A percentile compares a stretch with the other conserved stretches of the same genome.
These are phyloP conservation scores for Acacia acuminata DNA, from an alignment of 306 rosid genomes.

Conservation along the genomic window DNA sequence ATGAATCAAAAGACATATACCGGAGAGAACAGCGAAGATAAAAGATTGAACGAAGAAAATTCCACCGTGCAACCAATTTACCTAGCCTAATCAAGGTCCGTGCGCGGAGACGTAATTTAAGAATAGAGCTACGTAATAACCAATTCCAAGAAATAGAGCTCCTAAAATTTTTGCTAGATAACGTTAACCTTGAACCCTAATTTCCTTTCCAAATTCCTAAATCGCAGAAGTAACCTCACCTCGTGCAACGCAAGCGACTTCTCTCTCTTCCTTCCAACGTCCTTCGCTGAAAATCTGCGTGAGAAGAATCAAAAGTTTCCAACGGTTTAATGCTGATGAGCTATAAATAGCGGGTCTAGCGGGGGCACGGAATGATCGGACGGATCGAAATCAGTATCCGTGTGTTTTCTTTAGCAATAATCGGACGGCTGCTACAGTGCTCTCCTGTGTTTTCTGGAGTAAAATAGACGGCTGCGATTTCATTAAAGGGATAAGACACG, in stretches of 20 bases:
- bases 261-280: neutral
- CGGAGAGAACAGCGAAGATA: neutral
- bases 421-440: conserved; percentile 34
- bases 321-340: neutral
- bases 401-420: conserved; percentile 48
- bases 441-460: conserved; percentile 54
- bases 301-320: neutral
- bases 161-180: neutral
- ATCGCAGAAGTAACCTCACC: neutral
- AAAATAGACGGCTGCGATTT: conserved; percentile 41
- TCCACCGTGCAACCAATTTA: neutral
- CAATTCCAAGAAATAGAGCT: neutral
- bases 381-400: conserved; percentile 42
- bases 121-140: neutral
- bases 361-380: conserved; percentile 20
- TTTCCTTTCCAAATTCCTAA: neutral
- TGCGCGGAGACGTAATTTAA: neutral
- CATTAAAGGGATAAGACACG: conserved; percentile 21
- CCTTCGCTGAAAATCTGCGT: neutral
- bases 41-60: neutral
- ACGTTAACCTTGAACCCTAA: neutral
- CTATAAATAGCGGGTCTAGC: conserved; percentile 38
- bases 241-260: neutral
- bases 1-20: neutral
- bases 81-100: neutral